Evolutionary conservation across 768 basidiomycete genomes (phyloP).

Genomic region (Porphyrellus cyaneotinctus): DNA sequence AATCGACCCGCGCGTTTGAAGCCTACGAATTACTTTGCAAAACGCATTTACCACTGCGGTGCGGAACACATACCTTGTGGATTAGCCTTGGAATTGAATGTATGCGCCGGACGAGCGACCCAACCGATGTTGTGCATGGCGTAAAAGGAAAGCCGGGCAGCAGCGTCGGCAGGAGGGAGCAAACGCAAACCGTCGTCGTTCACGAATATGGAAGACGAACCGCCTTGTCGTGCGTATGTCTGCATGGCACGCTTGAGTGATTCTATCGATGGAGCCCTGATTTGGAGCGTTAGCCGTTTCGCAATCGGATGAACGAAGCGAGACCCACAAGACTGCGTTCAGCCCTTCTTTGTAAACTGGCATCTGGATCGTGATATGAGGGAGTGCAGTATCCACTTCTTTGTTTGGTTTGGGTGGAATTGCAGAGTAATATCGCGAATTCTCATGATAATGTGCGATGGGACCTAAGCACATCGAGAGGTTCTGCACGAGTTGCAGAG

Average conservation of each 20-base stretch:
- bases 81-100: slow-evolving; percentile 38
- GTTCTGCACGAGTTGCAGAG: slow-evolving; percentile 39
- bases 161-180: slow-evolving; percentile 42
- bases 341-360: slow-evolving; percentile 56
- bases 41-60: slow-evolving; percentile 35
- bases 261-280: slow-evolving; percentile 44
- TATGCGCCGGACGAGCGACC: slow-evolving; percentile 55
- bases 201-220: slow-evolving; percentile 52
- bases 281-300: background rate
- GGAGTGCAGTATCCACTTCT: slow-evolving; percentile 40
- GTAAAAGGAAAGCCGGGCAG: slow-evolving; percentile 49
- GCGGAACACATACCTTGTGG: slow-evolving; percentile 39
- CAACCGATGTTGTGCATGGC: slow-evolving; percentile 55
- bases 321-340: slow-evolving; percentile 46
- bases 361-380: slow-evolving; percentile 52
- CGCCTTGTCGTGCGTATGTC: slow-evolving; percentile 64
- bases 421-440: slow-evolving; percentile 54
- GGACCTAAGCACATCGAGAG: slow-evolving; percentile 45
- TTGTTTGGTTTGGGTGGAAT: slow-evolving; percentile 40
- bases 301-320: slow-evolving; percentile 1
- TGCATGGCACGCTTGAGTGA: slow-evolving; percentile 59
- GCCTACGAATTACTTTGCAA: slow-evolving; percentile 9
- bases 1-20: slow-evolving; percentile 65
- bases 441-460: slow-evolving; percentile 47
- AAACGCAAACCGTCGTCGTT: slow-evolving; percentile 62